These are phyloP conservation scores for Populus trichocarpa DNA, from an alignment of 441 rosid species.

Conservation along the genomic window DNA sequence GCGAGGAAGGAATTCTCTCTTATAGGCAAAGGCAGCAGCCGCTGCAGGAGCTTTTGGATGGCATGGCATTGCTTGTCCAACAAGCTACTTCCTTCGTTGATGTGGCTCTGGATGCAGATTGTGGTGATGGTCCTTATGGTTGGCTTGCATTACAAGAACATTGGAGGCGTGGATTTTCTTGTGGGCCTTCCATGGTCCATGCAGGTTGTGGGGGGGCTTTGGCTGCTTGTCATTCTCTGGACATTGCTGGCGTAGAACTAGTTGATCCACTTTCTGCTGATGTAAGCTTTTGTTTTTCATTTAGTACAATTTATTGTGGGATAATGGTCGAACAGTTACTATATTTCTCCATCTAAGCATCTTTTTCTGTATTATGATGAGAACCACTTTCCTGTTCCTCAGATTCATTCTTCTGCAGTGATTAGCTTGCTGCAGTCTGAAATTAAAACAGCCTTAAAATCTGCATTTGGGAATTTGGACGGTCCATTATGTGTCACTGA, in stretches of 20 bases:
- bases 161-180: conserved; percentile 92
- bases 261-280: conserved; percentile 98
- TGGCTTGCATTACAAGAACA: conserved; percentile 99
- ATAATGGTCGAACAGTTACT: neutral
- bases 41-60: conserved; percentile 93
- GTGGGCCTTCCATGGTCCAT: conserved; percentile 98
- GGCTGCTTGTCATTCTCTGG: conserved; percentile 96
- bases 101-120: conserved; percentile 91
- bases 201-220: conserved; percentile 99
- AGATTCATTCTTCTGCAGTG: conserved; percentile 88
- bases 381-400: conserved; percentile 24
- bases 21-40: conserved; percentile 95
- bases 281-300: conserved; percentile 47
- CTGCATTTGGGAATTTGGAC: conserved; percentile 83
- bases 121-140: conserved; percentile 95
- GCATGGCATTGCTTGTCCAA: conserved; percentile 84
- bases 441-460: conserved; percentile 82
- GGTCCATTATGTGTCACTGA: conserved; percentile 91
- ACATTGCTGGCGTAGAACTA: conserved; percentile 89
- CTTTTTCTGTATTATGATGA: neutral
- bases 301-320: neutral
- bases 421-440: conserved; percentile 90
- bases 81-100: conserved; percentile 99
- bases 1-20: conserved; percentile 75
- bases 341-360: neutral